Evolutionary conservation across 441 rosid species (phyloP).

Genomic region (Gossypium davidsonii): DNA sequence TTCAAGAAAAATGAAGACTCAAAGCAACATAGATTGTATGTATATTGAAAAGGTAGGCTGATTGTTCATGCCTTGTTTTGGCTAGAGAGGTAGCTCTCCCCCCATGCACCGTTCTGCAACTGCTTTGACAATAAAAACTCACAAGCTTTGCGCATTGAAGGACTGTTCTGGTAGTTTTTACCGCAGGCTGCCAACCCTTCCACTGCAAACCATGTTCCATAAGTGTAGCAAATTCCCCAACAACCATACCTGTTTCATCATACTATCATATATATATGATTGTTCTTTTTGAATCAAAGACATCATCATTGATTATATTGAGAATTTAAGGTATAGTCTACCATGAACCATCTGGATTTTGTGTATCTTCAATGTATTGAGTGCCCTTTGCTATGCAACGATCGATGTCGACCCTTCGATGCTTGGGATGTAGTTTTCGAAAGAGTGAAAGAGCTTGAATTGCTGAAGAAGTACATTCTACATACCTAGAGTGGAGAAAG

Average conservation of each 20-base stretch:
- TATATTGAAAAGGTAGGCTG: background rate
- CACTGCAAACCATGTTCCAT: constrained; percentile 39
- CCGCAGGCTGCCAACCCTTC: constrained; percentile 33
- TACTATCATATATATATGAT: background rate
- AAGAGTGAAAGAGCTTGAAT: constrained; percentile 34
- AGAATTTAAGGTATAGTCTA: background rate
- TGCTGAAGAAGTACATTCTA: constrained; percentile 37
- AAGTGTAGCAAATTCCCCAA: constrained; percentile 43
- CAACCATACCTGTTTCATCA: constrained; percentile 31
- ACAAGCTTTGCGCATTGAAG: constrained; percentile 30
- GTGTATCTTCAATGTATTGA: constrained; percentile 25
- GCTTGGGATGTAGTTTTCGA: constrained; percentile 28
- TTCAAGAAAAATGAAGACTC: background rate
- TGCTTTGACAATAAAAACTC: constrained; percentile 35
- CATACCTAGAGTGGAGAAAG: constrained; percentile 25
- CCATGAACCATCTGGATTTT: constrained; percentile 41
- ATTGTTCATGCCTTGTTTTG: constrained; percentile 29
- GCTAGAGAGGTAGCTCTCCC: constrained; percentile 44
- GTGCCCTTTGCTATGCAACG: constrained; percentile 15
- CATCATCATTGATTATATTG: too few relatives aligned
- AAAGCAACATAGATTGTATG: background rate
- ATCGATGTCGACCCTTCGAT: constrained; percentile 26
- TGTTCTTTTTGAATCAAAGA: background rate
- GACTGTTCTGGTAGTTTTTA: constrained; percentile 23
- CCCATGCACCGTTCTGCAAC: constrained; percentile 41